phyloP scores from a whole-genome alignment of 495 filamentous ascomycete species.

The Pseudoneurospora amorphoporcata region DNA sequence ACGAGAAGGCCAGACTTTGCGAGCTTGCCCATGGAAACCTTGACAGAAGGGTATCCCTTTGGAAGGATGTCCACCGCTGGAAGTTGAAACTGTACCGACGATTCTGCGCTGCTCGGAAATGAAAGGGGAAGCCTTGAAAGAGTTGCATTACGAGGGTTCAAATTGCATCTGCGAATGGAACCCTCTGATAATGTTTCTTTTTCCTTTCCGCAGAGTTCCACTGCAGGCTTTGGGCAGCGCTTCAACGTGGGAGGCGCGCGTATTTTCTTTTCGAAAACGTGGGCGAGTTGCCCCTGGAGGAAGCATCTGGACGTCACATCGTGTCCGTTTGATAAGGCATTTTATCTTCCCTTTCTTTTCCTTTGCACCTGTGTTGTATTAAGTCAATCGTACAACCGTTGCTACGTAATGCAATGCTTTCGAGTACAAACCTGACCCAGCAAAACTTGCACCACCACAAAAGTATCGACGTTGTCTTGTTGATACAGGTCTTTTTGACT shows the following conservation, averaged over 20 bases:
- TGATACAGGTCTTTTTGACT: neutral
- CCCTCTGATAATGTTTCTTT: neutral
- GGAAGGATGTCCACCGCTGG: neutral
- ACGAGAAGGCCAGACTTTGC: neutral
- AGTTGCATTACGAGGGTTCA: neutral
- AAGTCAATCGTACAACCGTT: neutral
- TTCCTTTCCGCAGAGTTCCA: neutral
- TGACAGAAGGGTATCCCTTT: neutral
- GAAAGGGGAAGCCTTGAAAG: neutral
- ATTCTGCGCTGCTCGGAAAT: neutral
- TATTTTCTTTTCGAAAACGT: neutral
- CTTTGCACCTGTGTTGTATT: neutral
- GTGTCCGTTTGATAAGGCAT: neutral
- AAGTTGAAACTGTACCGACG: neutral
- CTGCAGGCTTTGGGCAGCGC: neutral
- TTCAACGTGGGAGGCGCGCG: neutral
- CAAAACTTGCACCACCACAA: neutral
- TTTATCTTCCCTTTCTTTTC: neutral
- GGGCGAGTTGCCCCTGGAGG: neutral
- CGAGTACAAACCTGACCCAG: neutral
- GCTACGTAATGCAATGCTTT: neutral
- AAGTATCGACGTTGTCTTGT: neutral
- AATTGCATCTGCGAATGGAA: neutral
- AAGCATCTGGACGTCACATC: neutral
- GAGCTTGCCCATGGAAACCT: neutral